These are phyloP conservation scores for Kalaharituber pfeilii DNA, from an alignment of 2,329 filamentous ascomycete species.

Conservation along the genomic window DNA sequence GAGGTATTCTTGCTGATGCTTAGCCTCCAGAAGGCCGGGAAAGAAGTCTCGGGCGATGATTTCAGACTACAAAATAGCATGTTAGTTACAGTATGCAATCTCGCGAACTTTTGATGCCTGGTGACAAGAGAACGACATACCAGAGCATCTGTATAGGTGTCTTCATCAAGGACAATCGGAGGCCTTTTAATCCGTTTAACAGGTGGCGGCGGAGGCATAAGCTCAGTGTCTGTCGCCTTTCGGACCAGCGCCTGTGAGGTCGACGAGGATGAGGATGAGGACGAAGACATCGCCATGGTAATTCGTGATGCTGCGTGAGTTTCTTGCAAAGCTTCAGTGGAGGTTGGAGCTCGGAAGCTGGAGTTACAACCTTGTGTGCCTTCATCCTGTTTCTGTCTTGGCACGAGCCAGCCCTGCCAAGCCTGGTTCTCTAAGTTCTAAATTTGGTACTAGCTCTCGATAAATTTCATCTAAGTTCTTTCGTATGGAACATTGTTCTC, in stretches of 20 bases:
- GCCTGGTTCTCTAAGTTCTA: too few relatives aligned
- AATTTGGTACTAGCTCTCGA: too few relatives aligned
- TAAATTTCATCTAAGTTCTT: too few relatives aligned
- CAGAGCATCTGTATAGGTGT: constrained; percentile 79
- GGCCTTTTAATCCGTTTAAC: constrained; percentile 85
- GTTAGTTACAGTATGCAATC: background rate
- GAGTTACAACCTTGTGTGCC: too few relatives aligned
- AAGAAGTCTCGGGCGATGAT: constrained; percentile 97
- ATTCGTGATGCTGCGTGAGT: background rate
- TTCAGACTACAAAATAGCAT: constrained; percentile 50
- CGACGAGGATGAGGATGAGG: background rate
- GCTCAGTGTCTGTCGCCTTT: constrained; percentile 47
- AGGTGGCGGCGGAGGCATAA: constrained; percentile 77
- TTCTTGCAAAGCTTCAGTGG: too few relatives aligned
- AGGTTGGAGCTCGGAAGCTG: too few relatives aligned
- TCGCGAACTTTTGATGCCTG: background rate
- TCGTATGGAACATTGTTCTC: too few relatives aligned
- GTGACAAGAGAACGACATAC: constrained; percentile 13
- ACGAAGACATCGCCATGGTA: background rate
- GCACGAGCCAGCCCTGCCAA: too few relatives aligned
- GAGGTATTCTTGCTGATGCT: constrained; percentile 81
- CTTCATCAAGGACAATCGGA: constrained; percentile 74
- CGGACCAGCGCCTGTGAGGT: constrained; percentile 44
- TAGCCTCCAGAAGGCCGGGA: constrained; percentile 68
- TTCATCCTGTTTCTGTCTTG: too few relatives aligned